A percentile compares a stretch with the other conserved stretches of the same genome.
These are phyloP conservation scores for Apiotrichum gamsii DNA, from an alignment of 1,284 basidiomycete species.

Conservation along the genomic window DNA sequence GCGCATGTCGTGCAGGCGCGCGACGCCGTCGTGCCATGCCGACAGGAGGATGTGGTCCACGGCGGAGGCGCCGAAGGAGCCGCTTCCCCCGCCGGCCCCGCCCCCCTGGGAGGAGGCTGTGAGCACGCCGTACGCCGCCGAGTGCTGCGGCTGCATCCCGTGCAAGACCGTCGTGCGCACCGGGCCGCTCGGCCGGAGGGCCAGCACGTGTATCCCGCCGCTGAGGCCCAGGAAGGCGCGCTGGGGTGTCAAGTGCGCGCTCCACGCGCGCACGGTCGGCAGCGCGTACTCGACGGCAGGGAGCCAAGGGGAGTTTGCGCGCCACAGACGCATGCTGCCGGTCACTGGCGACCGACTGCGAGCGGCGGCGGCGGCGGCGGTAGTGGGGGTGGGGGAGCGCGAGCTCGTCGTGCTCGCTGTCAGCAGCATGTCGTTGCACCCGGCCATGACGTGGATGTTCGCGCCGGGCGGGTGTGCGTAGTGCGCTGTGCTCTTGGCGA, in stretches of 20 bases:
- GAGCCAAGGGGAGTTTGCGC: conserved; percentile 33
- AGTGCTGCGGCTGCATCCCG: not conserved
- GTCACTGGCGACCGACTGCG: not conserved
- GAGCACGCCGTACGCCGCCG: conserved; percentile 12
- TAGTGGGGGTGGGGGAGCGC: no score
- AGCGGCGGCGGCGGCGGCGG: no score
- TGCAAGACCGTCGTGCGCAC: no score
- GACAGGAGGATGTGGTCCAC: conserved; percentile 24
- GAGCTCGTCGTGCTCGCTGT: conserved; percentile 9
- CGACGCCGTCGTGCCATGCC: conserved; percentile 45
- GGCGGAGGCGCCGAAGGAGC: not conserved
- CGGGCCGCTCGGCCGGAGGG: not conserved
- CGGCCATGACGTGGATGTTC: conserved; percentile 12
- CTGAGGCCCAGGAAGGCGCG: conserved; percentile 7
- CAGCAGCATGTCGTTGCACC: conserved; percentile 19
- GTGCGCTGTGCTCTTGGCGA: conserved; percentile 8
- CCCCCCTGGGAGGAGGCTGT: not conserved
- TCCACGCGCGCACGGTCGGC: conserved; percentile 31
- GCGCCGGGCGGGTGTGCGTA: conserved; percentile 12
- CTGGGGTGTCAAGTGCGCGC: conserved; percentile 17
- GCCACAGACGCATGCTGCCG: conserved; percentile 23
- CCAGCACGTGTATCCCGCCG: conserved; percentile 6
- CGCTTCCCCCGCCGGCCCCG: no score
- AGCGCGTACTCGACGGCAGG: conserved; percentile 23
- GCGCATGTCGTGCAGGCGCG: conserved; percentile 44